phyloP scores from a whole-genome alignment of 1,284 basidiomycete species.

The Xerocomus cyaneibrunnescens region DNA sequence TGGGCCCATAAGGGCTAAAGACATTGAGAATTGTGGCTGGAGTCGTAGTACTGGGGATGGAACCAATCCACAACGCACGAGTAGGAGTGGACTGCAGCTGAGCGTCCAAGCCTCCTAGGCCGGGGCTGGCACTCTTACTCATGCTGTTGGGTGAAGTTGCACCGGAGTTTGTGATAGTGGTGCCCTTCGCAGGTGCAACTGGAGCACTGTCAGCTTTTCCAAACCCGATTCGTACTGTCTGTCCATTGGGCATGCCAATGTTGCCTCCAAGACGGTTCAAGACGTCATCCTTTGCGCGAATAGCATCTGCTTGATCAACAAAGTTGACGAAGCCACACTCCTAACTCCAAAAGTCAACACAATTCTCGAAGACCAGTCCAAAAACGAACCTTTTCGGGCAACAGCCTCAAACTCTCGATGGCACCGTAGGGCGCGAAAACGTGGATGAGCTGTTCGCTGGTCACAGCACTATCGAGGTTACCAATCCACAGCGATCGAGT shows the following conservation, averaged over 20 bases:
- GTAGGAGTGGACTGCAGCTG: conserved; percentile 86
- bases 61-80: conserved; percentile 93
- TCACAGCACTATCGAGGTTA: conserved; percentile 90
- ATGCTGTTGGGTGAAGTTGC: conserved; percentile 60
- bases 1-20: conserved; percentile 95
- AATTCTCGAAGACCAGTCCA: conserved; percentile 3
- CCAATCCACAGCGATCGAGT: conserved; percentile 98
- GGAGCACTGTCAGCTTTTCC: conserved; percentile 96
- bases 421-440: conserved; percentile 96
- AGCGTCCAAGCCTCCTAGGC: conserved; percentile 69
- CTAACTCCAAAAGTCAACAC: conserved; percentile 41
- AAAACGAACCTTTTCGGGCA: conserved; percentile 88
- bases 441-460: conserved; percentile 91
- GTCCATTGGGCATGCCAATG: conserved; percentile 90
- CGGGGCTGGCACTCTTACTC: conserved; percentile 51
- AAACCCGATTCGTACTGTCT: conserved; percentile 95
- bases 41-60: conserved; percentile 90
- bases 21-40: conserved; percentile 89
- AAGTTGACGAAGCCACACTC: conserved; percentile 99
- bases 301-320: conserved; percentile 90
- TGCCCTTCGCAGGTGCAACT: conserved; percentile 79
- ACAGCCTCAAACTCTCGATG: conserved; percentile 90
- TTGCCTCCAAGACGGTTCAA: conserved; percentile 92
- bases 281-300: conserved; percentile 95
- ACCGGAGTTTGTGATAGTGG: conserved; percentile 57